Evolutionary conservation across 2,329 filamentous ascomycete genomes (phyloP), one percentile per base, ranked within the genome.

Genomic region (Verticillium tricorpus): DNA sequence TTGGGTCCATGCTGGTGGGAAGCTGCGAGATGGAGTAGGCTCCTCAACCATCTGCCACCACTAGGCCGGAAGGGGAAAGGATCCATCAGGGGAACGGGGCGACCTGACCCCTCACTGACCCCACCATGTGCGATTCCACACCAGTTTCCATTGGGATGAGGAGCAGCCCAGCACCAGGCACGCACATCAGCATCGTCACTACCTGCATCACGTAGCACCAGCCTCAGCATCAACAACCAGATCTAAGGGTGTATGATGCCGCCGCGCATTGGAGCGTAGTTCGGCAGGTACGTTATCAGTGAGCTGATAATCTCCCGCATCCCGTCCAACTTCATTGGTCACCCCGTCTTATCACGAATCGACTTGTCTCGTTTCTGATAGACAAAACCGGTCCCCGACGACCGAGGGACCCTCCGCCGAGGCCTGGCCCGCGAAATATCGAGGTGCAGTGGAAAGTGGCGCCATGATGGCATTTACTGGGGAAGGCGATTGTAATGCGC

Each of bases 21-120:
- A 64, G 59, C 59, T 57, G 58, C 58, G 54, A 35, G 58, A 31
- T 32, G 22, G 37, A 37, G 37, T 66, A 63, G 69, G 66, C 69
- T 75, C 67, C 78, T 80, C 78, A 80, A 80, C 77, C 76, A 80
- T 78, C 77, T 77, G 71, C 40, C 22, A 9, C 56, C 57, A 61
- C 76, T 76, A 77, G 63, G 7, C 74, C 69, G 40, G 61, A 68
- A 65, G 17, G 0, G 67, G 73, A 28, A 69, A 72, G 59, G 61
- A 57, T 37, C 19, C 57, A 58, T 58, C 57, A 58, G 57, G 57
- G 57, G 57, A 58, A 58, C 45, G 57, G 25, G 57, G 25, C 37
- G 17, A 28, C 14, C 55, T 35, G 22, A 28, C 57, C 57, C 57
- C 45, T 50, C 45, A 50, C 45, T 50, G 19, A 50, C 45, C 45